Conservation (phyloP, 1,284 basidiomycete species). For the Rhodotorula sp. region DNA sequence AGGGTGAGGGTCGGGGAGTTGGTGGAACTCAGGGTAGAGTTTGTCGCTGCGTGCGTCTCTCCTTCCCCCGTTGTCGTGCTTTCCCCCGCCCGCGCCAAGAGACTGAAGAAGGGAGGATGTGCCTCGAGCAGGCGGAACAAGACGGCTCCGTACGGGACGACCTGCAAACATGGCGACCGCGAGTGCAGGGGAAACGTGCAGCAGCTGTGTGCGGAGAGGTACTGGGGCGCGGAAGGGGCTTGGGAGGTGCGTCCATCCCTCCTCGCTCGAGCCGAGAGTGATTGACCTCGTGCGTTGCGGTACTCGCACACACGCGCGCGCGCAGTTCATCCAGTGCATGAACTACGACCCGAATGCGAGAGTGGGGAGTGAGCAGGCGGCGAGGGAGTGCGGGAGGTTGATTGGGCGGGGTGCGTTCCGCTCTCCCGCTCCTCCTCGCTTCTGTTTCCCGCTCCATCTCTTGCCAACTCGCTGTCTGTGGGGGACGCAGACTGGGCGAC, state of each 20-base stretch:
- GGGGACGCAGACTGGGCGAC: conserved; percentile 24
- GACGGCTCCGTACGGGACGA: conserved; percentile 27
- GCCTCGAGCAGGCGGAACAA: conserved; percentile 17
- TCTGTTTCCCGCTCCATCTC: too few relatives aligned
- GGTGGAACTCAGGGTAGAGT: conserved; percentile 31
- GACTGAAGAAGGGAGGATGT: too few relatives aligned
- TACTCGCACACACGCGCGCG: neutral
- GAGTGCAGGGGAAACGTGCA: conserved; percentile 44
- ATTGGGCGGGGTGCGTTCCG: conserved; percentile 33
- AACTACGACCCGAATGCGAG: conserved; percentile 36
- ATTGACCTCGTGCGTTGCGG: neutral
- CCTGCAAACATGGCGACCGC: conserved; percentile 41
- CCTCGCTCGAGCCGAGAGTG: too few relatives aligned
- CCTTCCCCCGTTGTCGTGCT: too few relatives aligned
- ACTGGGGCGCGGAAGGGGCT: conserved; percentile 9
- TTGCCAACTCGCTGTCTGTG: fast-evolving
- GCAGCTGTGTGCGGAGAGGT: conserved; percentile 39
- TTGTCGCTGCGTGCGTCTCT: conserved; percentile 33
- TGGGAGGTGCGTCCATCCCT: too few relatives aligned
- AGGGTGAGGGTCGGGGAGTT: neutral
- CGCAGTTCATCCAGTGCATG: conserved; percentile 37
- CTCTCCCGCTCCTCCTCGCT: too few relatives aligned
- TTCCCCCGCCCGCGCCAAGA: too few relatives aligned
- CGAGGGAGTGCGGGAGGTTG: conserved; percentile 37
- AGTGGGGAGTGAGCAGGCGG: conserved; percentile 37